These are phyloP conservation scores for Phytophthora pinifolia DNA, from an alignment of 352 stramenopile species.

Conservation along the genomic window DNA sequence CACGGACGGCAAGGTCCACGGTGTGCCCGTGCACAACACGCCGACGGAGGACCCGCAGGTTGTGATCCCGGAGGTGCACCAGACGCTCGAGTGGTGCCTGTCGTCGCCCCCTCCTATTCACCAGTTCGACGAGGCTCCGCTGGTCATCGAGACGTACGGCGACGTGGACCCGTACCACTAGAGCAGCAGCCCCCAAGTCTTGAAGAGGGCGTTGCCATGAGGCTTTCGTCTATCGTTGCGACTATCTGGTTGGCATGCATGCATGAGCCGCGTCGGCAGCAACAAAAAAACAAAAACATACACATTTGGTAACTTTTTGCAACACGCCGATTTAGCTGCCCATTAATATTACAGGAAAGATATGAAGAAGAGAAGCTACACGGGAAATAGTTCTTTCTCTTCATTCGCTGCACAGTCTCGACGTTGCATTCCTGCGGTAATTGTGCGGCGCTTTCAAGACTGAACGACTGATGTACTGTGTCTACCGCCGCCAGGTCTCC, in stretches of 20 bases:
- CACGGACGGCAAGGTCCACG: slow-evolving; percentile 40
- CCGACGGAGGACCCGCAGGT: slow-evolving; percentile 69
- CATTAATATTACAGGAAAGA: background rate
- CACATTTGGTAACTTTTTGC: slow-evolving; percentile 37
- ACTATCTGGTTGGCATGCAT: slow-evolving; percentile 26
- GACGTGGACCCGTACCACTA: slow-evolving; percentile 85
- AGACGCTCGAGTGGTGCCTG: slow-evolving; percentile 87
- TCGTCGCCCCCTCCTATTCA: slow-evolving; percentile 82
- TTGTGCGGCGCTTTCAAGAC: background rate
- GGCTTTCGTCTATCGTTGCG: slow-evolving; percentile 2
- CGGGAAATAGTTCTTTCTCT: slow-evolving; percentile 10
- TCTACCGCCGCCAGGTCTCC: slow-evolving; percentile 79
- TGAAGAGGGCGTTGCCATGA: background rate
- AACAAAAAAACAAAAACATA: slow-evolving; percentile 21
- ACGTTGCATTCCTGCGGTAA: background rate
- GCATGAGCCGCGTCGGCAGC: slow-evolving; percentile 16
- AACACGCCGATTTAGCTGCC: slow-evolving; percentile 9
- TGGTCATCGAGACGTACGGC: slow-evolving; percentile 89
- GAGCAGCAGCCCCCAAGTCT: slow-evolving; percentile 15
- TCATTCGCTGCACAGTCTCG: slow-evolving; percentile 10
- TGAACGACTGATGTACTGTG: background rate
- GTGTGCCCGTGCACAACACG: slow-evolving; percentile 37
- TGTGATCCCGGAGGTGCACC: slow-evolving; percentile 79
- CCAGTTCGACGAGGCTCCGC: slow-evolving; percentile 88
- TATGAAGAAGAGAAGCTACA: background rate